Base-by-base conservation (phyloP, 1,284 basidiomycete genomes). In the Phellopilus nigrolimitatus region DNA sequence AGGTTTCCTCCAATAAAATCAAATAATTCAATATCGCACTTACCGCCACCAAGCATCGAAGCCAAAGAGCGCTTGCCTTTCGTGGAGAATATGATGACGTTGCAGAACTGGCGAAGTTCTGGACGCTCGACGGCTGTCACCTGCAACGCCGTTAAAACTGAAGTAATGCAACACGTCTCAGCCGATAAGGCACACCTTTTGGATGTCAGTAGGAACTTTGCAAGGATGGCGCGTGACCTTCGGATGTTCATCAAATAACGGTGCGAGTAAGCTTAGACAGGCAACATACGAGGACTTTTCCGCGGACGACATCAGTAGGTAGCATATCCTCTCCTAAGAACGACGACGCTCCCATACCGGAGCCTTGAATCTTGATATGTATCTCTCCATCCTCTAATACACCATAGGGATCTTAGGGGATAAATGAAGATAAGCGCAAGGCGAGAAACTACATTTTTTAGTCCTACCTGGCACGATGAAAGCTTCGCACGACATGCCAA, bases 151-250 rank as follows among this genome's bases (percentile, higher is more conserved):
- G n/a, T n/a, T n/a, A n/a, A 38, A 4, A 33, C 9, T 7, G 38
- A 21, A 22, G 13, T 17, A 4, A 21, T 8, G 17, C n/a, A 45
- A 19, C 9, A 30, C 13, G 27, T 19, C 7, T 17, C 6, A 27
- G 22, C 13, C 27, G 19, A 30, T 33, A 5, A 27, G n/a, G 28
- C 39, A n/a, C 46, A 71, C 72, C 62, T 72, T 74, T 52, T 72
- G 70, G 0, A 71, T 64, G 55, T 76, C 74, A 1, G 67, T 69
- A 1, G 72, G 70, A 0, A 75, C 60, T 51, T 75, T 75, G 60
- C 73, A 75, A 1, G 74, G 74, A 57, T 71, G 70, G 7, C 74
- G 61, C 6, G 70, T 73, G 9, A 73, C 66, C 73, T 70, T 44
- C 52, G 46, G 2, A 10, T 8, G 41, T 30, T n/a, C n/a, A n/a